Percentiles rank a stretch among this genome's conserved stretches.
phyloP scores from a whole-genome alignment of 139 green algal genomes.

The Ettlia oleoabundans region DNA sequence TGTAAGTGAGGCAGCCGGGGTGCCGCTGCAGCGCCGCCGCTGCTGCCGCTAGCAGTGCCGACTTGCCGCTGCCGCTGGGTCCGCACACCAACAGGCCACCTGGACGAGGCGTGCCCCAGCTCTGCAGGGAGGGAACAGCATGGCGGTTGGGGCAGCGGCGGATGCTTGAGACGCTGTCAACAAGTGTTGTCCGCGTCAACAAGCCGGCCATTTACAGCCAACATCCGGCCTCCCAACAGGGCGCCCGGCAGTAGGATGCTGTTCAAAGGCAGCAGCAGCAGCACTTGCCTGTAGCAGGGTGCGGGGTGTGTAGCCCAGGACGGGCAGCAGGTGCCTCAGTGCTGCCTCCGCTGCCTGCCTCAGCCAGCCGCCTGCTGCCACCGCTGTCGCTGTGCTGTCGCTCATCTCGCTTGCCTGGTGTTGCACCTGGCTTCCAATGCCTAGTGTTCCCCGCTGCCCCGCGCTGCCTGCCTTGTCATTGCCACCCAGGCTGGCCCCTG shows the following conservation, averaged over 20 bases:
- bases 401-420: not conserved
- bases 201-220: too few relatives aligned
- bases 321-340: slow-evolving; percentile 34
- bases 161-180: not conserved
- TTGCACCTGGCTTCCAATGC: slow-evolving; percentile 7
- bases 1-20: slow-evolving; percentile 43
- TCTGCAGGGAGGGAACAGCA: not conserved
- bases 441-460: too few relatives aligned
- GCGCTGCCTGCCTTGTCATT: too few relatives aligned
- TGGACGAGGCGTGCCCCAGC: slow-evolving; percentile 35
- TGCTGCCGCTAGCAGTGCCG: slow-evolving; percentile 48
- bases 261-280: too few relatives aligned
- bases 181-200: too few relatives aligned
- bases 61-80: slow-evolving; percentile 63
- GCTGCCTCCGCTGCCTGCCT: not conserved
- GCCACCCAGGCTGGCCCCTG: not conserved
- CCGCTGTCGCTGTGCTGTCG: not conserved
- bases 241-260: too few relatives aligned
- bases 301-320: slow-evolving; percentile 35
- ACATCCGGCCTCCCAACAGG: too few relatives aligned
- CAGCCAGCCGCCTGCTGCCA: slow-evolving; percentile 12
- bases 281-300: too few relatives aligned
- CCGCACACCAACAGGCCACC: slow-evolving; percentile 65
- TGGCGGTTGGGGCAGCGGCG: not conserved
- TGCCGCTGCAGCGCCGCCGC: slow-evolving; percentile 35